Conservation (phyloP, 2,329 filamentous ascomycete genomes). For the Cryphonectria japonica region DNA sequence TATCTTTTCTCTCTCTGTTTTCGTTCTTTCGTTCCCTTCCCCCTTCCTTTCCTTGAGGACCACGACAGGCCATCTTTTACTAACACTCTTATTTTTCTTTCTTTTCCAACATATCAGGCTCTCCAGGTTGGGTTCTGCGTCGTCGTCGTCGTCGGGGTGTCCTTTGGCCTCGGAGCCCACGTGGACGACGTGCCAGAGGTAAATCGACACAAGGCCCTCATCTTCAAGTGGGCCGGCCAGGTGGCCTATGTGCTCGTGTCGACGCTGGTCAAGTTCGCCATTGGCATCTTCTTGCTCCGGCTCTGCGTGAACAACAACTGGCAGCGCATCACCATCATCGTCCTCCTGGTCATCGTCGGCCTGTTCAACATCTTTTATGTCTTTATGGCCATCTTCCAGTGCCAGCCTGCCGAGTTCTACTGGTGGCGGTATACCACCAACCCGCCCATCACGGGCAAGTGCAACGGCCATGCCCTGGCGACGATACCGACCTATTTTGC, state of each 20-base stretch:
- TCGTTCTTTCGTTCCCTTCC: too few relatives aligned
- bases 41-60: neutral
- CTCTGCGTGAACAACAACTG: constrained; percentile 39
- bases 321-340: constrained; percentile 42
- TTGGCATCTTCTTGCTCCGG: constrained; percentile 45
- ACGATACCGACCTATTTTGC: constrained; percentile 42
- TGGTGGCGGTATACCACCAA: constrained; percentile 42
- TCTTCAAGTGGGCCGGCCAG: constrained; percentile 42
- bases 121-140: constrained; percentile 24
- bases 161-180: constrained; percentile 27
- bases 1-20: neutral
- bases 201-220: constrained; percentile 23
- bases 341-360: constrained; percentile 37
- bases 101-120: constrained; percentile 1
- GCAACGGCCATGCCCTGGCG: constrained; percentile 38
- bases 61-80: neutral
- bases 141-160: constrained; percentile 24
- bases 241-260: constrained; percentile 45
- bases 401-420: constrained; percentile 42
- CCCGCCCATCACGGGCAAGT: constrained; percentile 36
- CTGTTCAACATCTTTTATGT: constrained; percentile 42
- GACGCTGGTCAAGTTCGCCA: constrained; percentile 44
- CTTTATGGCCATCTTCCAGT: constrained; percentile 45
- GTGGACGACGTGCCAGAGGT: constrained; percentile 22
- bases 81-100: neutral